Conservation (phyloP, 768 basidiomycete genomes). For the Hypsizygus marmoreus region DNA sequence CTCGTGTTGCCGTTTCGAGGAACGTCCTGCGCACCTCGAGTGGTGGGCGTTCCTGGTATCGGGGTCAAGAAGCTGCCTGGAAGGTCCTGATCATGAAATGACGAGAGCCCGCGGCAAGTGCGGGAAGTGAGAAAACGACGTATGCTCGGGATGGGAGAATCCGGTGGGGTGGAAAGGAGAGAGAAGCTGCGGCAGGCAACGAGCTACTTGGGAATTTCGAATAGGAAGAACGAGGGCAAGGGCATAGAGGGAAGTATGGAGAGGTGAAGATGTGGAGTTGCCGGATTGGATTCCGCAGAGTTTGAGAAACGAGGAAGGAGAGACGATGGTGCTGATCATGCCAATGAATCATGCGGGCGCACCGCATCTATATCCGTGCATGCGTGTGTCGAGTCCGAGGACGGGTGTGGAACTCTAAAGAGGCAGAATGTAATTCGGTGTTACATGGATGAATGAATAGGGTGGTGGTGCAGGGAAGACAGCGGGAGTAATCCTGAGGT, state of each 20-base stretch:
- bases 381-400: neutral
- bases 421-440: no score
- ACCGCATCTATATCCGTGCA: neutral
- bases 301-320: neutral
- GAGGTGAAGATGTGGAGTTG: slow-evolving; percentile 1
- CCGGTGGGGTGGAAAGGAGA: slow-evolving; percentile 5
- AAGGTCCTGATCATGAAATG: no score
- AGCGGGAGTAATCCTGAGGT: neutral
- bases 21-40: no score
- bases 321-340: no score
- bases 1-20: no score
- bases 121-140: no score
- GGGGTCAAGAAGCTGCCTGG: no score
- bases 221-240: neutral
- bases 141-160: slow-evolving; percentile 12
- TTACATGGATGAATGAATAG: no score
- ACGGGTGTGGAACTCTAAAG: neutral
- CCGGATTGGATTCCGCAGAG: neutral
- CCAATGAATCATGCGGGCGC: neutral
- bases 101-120: no score
- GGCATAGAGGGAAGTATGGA: neutral
- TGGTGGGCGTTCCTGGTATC: no score
- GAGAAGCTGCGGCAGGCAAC: neutral
- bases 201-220: neutral
- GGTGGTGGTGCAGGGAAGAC: slow-evolving; percentile 1